phyloP scores from a whole-genome alignment of 2,329 filamentous ascomycete genomes.

The Epichloe typhina region DNA sequence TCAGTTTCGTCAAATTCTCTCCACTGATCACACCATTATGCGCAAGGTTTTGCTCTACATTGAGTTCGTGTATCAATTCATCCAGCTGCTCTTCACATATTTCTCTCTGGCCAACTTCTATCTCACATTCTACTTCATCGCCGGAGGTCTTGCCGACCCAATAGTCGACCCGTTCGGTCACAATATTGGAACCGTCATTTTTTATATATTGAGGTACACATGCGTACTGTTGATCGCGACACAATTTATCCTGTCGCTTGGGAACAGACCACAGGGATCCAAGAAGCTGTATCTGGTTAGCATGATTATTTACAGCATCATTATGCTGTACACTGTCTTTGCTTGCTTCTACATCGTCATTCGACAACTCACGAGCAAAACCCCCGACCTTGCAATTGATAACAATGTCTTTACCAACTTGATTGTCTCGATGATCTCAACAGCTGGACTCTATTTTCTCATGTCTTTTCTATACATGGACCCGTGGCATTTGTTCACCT shows the following conservation, averaged over 20 bases:
- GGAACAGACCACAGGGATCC: slow-evolving; percentile 89
- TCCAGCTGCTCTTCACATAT: slow-evolving; percentile 89
- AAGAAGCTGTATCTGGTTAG: slow-evolving; percentile 78
- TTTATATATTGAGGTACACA: slow-evolving; percentile 76
- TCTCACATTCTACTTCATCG: slow-evolving; percentile 95
- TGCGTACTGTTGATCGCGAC: slow-evolving; percentile 80
- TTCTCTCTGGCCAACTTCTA: slow-evolving; percentile 99
- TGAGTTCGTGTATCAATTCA: slow-evolving; percentile 89
- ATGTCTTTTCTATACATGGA: slow-evolving; percentile 96
- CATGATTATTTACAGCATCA: slow-evolving; percentile 81
- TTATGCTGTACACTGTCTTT: slow-evolving; percentile 94
- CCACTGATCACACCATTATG: slow-evolving; percentile 77
- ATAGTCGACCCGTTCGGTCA: slow-evolving; percentile 84
- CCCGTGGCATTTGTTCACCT: slow-evolving; percentile 98
- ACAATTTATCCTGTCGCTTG: slow-evolving; percentile 93
- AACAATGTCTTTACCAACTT: slow-evolving; percentile 92
- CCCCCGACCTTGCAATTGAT: slow-evolving; percentile 45
- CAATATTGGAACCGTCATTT: slow-evolving; percentile 71
- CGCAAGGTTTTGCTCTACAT: slow-evolving; percentile 88
- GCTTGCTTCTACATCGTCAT: slow-evolving; percentile 81
- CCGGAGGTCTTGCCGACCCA: slow-evolving; percentile 71
- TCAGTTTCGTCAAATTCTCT: slow-evolving; percentile 87
- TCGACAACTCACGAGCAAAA: slow-evolving; percentile 51
- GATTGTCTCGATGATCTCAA: slow-evolving; percentile 78
- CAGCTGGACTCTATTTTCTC: slow-evolving; percentile 85